Conservation (phyloP, 2,329 filamentous ascomycete species). For the Ceratocystis colombiana region DNA sequence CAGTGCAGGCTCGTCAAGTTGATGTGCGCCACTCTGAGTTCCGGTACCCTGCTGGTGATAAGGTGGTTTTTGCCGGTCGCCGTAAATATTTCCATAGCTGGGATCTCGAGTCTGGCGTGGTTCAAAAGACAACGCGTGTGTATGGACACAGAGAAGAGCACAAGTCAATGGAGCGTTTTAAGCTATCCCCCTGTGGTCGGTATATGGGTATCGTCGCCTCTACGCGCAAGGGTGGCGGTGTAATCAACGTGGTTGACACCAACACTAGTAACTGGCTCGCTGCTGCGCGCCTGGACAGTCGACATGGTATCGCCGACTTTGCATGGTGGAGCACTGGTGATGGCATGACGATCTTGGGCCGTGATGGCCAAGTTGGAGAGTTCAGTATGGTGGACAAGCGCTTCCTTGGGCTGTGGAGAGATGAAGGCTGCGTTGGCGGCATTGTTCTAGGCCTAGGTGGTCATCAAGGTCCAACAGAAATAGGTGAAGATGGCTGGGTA, state of each 20-base stretch:
- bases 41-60: conserved; percentile 58
- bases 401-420: conserved; percentile 73
- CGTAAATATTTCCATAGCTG: conserved; percentile 89
- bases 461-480: conserved; percentile 45
- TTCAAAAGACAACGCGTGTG: conserved; percentile 72
- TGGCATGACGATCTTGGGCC: conserved; percentile 72
- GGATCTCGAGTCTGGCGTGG: conserved; percentile 69
- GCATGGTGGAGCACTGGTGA: conserved; percentile 82
- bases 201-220: conserved; percentile 78
- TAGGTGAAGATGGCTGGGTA: conserved; percentile 81
- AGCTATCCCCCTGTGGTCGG: conserved; percentile 71
- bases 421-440: conserved; percentile 79
- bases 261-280: conserved; percentile 78
- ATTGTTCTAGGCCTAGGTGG: conserved; percentile 75
- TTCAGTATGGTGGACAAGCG: conserved; percentile 61
- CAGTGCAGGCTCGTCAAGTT: conserved; percentile 72
- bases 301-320: conserved; percentile 79
- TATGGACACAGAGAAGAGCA: conserved; percentile 72
- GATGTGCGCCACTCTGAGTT: conserved; percentile 81
- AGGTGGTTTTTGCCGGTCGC: conserved; percentile 79
- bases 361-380: conserved; percentile 82
- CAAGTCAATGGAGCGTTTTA: conserved; percentile 82
- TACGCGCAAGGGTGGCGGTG: conserved; percentile 72
- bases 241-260: conserved; percentile 75
- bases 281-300: conserved; percentile 69